Conservation (phyloP, 306 rosid genomes). For the Cicer chorassanicum region DNA sequence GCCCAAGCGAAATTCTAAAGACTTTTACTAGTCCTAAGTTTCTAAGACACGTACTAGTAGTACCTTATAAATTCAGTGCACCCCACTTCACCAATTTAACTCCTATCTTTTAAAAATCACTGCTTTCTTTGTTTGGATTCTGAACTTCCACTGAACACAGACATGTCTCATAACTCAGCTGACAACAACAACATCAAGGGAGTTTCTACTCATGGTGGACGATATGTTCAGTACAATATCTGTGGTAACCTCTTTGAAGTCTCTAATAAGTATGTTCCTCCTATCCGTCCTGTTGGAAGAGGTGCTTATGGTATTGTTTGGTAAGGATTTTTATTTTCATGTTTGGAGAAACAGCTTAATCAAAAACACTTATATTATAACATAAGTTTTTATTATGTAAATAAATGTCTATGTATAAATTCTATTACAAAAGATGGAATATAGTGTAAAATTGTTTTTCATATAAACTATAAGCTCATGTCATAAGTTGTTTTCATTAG, state of each 20-base stretch:
- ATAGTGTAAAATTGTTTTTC: no score
- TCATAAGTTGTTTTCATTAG: no score
- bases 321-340: slow-evolving; percentile 49
- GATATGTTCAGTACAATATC: slow-evolving; percentile 79
- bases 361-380: no score
- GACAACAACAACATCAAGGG: slow-evolving; percentile 61
- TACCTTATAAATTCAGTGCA: slow-evolving; percentile 33
- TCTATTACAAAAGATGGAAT: no score
- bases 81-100: slow-evolving; percentile 40
- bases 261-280: slow-evolving; percentile 84
- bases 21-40: slow-evolving; percentile 35
- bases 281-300: slow-evolving; percentile 90
- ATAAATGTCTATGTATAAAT: no score
- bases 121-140: slow-evolving; percentile 38
- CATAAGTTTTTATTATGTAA: no score
- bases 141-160: slow-evolving; percentile 28
- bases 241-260: slow-evolving; percentile 90
- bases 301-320: slow-evolving; percentile 96
- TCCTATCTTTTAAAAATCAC: slow-evolving; percentile 22
- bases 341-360: no score
- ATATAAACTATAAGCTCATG: no score
- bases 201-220: slow-evolving; percentile 72
- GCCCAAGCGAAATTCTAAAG: slow-evolving; percentile 40
- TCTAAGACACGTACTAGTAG: slow-evolving; percentile 21
- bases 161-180: slow-evolving; percentile 53